These are phyloP conservation scores for Schizochytrium sp. DNA, from an alignment of 108 stramenopile genomes.

Conservation along the genomic window DNA sequence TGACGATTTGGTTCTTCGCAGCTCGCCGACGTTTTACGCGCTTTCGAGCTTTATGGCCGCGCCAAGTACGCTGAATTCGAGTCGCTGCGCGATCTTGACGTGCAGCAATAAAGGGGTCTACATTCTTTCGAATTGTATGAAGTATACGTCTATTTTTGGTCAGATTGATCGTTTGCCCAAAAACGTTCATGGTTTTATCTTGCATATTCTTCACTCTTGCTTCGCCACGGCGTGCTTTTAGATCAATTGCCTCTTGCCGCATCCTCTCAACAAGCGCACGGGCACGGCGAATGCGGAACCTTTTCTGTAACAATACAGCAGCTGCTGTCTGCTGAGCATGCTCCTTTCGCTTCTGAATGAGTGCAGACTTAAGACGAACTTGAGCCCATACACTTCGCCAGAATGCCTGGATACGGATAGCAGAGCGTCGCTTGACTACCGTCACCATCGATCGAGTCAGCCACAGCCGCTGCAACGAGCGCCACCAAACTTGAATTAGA, in stretches of 20 bases:
- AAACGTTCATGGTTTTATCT: not conserved
- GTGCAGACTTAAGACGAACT: not conserved
- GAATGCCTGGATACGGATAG: constrained; percentile 3
- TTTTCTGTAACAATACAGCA: not conserved
- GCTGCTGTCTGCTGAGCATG: not conserved
- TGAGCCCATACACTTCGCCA: not conserved
- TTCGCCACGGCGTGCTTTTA: not conserved
- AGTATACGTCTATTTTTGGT: not conserved
- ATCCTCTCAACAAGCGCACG: not conserved
- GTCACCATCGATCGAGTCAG: constrained; percentile 11
- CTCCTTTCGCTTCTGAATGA: not conserved
- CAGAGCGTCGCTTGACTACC: not conserved
- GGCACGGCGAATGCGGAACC: constrained; percentile 35
- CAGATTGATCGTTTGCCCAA: not conserved
- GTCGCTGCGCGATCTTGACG: not conserved
- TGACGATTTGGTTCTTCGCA: not conserved
- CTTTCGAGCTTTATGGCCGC: not conserved
- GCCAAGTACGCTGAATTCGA: constrained; percentile 36
- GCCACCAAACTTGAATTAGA: constrained; percentile 22
- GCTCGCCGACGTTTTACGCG: constrained; percentile 6
- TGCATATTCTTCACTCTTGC: not conserved
- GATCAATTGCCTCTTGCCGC: not conserved
- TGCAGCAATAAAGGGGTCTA: not conserved
- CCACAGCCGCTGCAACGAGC: not conserved
- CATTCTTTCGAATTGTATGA: not conserved